Evolutionary conservation across 1,284 basidiomycete genomes (phyloP), one percentile per base, ranked within the genome.

Genomic region (Heterobasidion occidentale): DNA sequence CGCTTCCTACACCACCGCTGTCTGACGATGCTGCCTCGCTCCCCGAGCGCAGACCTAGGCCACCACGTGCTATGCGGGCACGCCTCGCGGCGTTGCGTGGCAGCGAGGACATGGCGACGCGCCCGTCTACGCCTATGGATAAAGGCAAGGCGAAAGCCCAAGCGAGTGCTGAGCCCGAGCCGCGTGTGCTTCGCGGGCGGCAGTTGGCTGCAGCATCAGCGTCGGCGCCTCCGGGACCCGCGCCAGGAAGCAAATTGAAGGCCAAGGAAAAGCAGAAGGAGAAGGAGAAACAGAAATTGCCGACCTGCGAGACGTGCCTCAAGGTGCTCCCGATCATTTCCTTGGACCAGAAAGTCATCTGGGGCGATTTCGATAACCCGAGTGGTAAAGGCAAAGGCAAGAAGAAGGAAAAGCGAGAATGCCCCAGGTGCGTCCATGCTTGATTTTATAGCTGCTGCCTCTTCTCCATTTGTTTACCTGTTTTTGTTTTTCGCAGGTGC

Each of bases 301-400:
- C 86, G 53, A 78, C 71, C 9, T 89, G 86, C 62, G 70, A 74
- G 63, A 89, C 84, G 38, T 90, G 86, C 68, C 71, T 69, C 53
- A 87, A 80, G 63, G 72, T 89, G 47, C 67, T 90, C 58, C 86
- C 86, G 5, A 77, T 89, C 57, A 89, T 89, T 60, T 79, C 83
- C 54, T 81, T 90, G 27, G 84, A 88, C 67, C 78, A 77, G 33
- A 74, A 83, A 65, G 77, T 89, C 35, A 83, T 90, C 20, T 90
- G 86, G 86, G 87, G 86, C 11, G 73, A 83, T 45, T 74, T 74
- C 46, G 77, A 83, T 61, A 74, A 69, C 57, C 70, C 76, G 53
- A 75, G 73, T 58, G 75, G 68, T 7, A 68, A 69, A 55, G 57
- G 70, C 15, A 62, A 61, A 55, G 78, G 72, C 60, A 84, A 81